Evolutionary conservation across 768 basidiomycete species (phyloP), one percentile per base, ranked within the genome.

Genomic region (Macrolepiota albuminosa): DNA sequence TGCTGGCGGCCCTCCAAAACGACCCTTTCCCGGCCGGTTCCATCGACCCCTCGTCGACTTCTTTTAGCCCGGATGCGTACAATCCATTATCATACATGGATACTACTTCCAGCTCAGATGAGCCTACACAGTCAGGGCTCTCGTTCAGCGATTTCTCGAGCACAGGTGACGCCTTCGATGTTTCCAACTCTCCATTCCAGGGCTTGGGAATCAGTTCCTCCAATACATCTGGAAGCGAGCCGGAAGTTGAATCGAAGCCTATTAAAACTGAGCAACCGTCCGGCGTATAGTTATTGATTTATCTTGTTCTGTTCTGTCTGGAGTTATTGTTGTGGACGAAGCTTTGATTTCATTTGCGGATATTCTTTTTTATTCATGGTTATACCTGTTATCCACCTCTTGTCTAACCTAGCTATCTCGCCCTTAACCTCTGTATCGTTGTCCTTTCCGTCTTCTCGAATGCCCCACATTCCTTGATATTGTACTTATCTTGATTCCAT

Each of bases 1-100:
- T 94, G 92, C 82, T 93, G 64, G 92, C 92, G 40, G 91, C 91
- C 10, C 78, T 94, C 65, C 91, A 92, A 70, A 84, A 86, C 51
- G 90, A 91, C 59, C 70, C 86, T 26, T 92, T 89, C 74, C 80
- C 84, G 24, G 64, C 81, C 36, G 82, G 83, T 59, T 77, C 88
- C 56, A 77, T 91, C 66, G 91, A 92, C 71, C 80, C 86, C 16
- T 72, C 82, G 58, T 72, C 83, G 48, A 78, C 83, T 6, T 77
- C 78, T 34, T 92, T 89, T 71, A 83, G 80, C 70, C 69, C 86
- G 26, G 88, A 90, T 69, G 80, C 83, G 24, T 92, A 89, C 70
- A 81, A 82, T 56, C 78, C 86, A 39, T 75, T 91, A 68, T 82
- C 85, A 45, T 92, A 89, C 71, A 88, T 92, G 85, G 90, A 92